Base-by-base conservation (phyloP, 2,329 filamentous ascomycete species). In the Aspergillus puulaauensis region DNA sequence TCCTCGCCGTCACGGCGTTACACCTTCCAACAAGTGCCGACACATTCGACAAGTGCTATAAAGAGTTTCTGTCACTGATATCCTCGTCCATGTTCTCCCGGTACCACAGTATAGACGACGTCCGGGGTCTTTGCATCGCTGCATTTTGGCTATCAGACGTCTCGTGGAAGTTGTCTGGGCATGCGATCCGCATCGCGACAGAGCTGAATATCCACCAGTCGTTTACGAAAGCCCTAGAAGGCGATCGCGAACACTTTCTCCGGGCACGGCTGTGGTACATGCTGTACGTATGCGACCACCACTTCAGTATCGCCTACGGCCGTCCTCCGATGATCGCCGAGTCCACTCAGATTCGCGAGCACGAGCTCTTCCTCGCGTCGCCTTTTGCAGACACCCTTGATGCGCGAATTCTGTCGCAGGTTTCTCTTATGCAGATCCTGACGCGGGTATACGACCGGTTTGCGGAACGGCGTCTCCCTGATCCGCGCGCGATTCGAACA, bases 71-170 rank as follows among this genome's bases (percentile, higher is more conserved):
- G 8, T 19, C 19, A 19, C 41, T 44, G 41, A 21, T 44, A 21
- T 19, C 41, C n/a, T 19, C 27, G 7, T 35, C 31, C 27, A 35
- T 35, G 27, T 49, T 49, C 33, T 49, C 46, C 4, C 46, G 31
- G 3, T 17, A 31, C 21, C 21, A 45, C 23, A 45, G 8, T 8
- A n/a, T 37, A 15, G 78, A 81, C 52, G 75, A 77, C 54, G 69
- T 82, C 27, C 71, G 78, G 31, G 80, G 76, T 1, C 67, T 82
- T 24, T 81, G 79, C 52, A 76, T 81, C 27, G 79, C 74, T 15
- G 75, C 78, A 12, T 81, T 80, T 60, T 82, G 79, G 79, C 70
- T 82, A 1, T 75, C 76, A 51, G 78, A 81, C 55, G 70, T 81
- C 4, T 70, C 67, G 1, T 70, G 68, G 66, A 52, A 59, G 12